Conservation (phyloP, 164 flowering plant species). For the Berberis vulgaris region DNA sequence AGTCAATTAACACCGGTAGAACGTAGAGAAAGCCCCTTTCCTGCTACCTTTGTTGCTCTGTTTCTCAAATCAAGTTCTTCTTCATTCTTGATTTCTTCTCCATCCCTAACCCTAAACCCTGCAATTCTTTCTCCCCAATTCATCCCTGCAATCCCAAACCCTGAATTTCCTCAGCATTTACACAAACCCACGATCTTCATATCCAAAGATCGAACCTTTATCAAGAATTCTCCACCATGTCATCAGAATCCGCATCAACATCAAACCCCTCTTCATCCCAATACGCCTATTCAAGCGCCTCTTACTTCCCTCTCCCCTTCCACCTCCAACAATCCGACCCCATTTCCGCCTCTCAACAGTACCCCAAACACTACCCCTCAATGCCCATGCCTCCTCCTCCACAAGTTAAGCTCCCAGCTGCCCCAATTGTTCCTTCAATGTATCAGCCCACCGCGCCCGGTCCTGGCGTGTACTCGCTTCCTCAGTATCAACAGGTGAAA, state of each 20-base stretch:
- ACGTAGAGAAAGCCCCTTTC: too few relatives aligned
- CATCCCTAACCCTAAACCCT: neutral
- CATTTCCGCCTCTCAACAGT: constrained; percentile 16
- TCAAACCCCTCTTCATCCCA: constrained; percentile 44
- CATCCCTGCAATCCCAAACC: neutral
- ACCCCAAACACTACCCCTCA: constrained; percentile 27
- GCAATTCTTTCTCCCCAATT: too few relatives aligned
- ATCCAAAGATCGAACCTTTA: neutral
- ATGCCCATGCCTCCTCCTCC: constrained; percentile 12
- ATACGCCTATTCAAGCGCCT: constrained; percentile 51
- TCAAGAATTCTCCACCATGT: constrained; percentile 14
- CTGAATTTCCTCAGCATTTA: neutral
- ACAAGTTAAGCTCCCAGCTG: constrained; percentile 13
- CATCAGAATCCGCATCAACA: neutral
- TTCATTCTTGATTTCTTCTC: neutral
- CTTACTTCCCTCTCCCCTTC: constrained; percentile 82
- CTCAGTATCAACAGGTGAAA: constrained; percentile 78
- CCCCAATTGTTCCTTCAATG: constrained; percentile 27
- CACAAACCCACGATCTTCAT: neutral
- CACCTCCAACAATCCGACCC: constrained; percentile 69
- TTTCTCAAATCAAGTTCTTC: too few relatives aligned
- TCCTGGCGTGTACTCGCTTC: constrained; percentile 46
- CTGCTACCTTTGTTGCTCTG: too few relatives aligned
- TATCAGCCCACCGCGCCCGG: constrained; percentile 41
- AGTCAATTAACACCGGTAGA: too few relatives aligned